phyloP scores from a whole-genome alignment of 768 basidiomycete species.

The Suillus ampliporus region DNA sequence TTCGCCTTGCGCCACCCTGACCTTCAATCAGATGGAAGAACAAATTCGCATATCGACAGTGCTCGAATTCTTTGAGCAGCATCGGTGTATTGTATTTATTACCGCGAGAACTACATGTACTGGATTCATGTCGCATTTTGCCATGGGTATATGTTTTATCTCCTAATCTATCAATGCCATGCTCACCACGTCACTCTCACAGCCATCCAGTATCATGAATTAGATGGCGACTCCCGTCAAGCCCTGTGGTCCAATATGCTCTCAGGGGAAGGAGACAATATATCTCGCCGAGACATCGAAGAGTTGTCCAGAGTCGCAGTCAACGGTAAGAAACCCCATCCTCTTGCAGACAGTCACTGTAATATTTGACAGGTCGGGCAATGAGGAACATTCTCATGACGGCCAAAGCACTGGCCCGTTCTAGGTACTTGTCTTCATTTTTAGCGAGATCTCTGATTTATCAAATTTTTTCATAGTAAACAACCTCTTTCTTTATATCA shows the following conservation, averaged over 20 bases:
- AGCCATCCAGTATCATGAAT: conserved; percentile 4
- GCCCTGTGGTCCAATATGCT: conserved; percentile 4
- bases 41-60: neutral
- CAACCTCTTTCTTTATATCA: neutral
- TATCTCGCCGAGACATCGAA: conserved; percentile 9
- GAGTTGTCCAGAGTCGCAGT: conserved; percentile 3
- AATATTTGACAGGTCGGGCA: conserved; percentile 2
- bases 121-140: conserved; percentile 3
- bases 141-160: neutral
- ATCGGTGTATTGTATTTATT: conserved; percentile 8
- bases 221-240: conserved; percentile 6
- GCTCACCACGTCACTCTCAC: neutral
- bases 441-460: neutral
- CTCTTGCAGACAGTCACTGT: neutral
- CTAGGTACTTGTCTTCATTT: neutral
- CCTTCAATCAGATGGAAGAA: conserved; percentile 3
- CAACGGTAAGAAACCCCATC: neutral
- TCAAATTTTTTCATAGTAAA: neutral
- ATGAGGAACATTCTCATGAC: conserved; percentile 5
- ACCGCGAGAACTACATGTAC: conserved; percentile 2
- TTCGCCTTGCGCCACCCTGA: neutral
- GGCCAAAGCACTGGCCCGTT: neutral
- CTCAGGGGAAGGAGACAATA: neutral
- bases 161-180: neutral
- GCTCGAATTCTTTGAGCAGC: conserved; percentile 5